Base-by-base conservation (phyloP, 768 basidiomycete genomes). In the Mycena capillaripes region DNA sequence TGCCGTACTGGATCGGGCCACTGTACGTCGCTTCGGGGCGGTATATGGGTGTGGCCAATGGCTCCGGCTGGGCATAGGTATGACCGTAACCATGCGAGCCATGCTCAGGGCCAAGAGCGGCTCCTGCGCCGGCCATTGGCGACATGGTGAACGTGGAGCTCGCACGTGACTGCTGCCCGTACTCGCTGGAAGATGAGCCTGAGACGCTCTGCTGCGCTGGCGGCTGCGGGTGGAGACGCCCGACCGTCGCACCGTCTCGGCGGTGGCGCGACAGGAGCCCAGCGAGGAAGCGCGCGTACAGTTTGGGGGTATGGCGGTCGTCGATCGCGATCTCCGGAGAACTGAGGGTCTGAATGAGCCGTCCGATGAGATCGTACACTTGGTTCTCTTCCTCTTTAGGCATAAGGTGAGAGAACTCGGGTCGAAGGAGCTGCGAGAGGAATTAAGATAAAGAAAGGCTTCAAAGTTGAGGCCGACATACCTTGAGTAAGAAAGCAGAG, bases 401-500 rank as follows among this genome's bases (percentile, higher is more conserved):
- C 66, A 94, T 81, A 48, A 92, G 86, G 32, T 84, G 84, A n/a
- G 88, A 85, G 77, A 94, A 93, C 74, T 94, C 93, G 0, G 93
- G 93, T 55, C 91, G 89, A 34, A 95, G 86, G 34, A 95, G 85
- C 92, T 94, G 67, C 69, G 42, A 21, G 63, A 42, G 23, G 53
- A 29, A 12, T 62, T 53, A 72, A 59, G 16, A 27, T 12, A 42
- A 65, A 19, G 8, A 21, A n/a, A 27, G 12, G 12, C 19, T 25
- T 27, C 8, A n/a, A 42, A 32, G 4, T 7, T 19, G 12, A 30
- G 17, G 29, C 11, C 14, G 55, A 79, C 83, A 12, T 59, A 93
- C 93, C 87, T 95, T 95, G 73, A 95, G 88, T 63, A 95, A 83
- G 83, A 95, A 95, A 0, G 94, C 94, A 29, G 92, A 93, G 0